Percentiles rank a stretch among this genome's conserved stretches.
These are phyloP conservation scores for Naganishia vishniacii DNA, from an alignment of 768 basidiomycete species.

Conservation along the genomic window DNA sequence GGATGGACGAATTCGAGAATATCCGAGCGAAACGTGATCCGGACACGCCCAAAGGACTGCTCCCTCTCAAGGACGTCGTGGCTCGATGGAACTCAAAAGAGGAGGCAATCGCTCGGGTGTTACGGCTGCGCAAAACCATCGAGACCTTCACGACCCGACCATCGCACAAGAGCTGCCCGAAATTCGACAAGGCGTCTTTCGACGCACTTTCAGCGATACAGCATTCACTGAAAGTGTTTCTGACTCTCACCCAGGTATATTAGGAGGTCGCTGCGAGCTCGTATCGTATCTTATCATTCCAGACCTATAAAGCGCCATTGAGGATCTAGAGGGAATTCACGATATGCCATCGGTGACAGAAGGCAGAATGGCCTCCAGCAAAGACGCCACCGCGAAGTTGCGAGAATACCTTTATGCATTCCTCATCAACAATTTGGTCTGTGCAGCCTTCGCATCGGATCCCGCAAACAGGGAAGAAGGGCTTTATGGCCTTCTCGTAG, in stretches of 20 bases:
- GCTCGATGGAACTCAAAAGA: constrained; percentile 10
- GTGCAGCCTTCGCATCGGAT: constrained; percentile 1
- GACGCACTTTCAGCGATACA: not conserved
- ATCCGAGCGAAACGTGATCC: not conserved
- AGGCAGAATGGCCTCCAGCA: not conserved
- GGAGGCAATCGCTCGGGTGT: not conserved
- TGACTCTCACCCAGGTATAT: not conserved
- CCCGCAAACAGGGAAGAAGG: not conserved
- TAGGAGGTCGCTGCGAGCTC: not conserved
- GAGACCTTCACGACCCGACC: not conserved
- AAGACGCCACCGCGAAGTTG: not conserved
- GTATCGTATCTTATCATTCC: not conserved
- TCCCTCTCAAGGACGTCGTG: not conserved
- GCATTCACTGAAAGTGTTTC: not conserved
- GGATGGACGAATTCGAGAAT: not conserved
- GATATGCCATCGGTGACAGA: not conserved
- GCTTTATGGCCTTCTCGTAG: not conserved
- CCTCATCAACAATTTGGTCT: not conserved
- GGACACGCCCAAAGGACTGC: not conserved
- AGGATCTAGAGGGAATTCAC: not conserved
- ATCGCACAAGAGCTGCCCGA: not conserved
- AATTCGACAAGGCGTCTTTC: not conserved
- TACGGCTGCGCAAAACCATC: not conserved
- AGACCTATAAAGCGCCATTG: not conserved
- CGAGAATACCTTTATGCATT: not conserved